These are phyloP conservation scores for Kregervanrija fluxuum DNA, from an alignment of 805 yeast genomes.

Conservation along the genomic window DNA sequence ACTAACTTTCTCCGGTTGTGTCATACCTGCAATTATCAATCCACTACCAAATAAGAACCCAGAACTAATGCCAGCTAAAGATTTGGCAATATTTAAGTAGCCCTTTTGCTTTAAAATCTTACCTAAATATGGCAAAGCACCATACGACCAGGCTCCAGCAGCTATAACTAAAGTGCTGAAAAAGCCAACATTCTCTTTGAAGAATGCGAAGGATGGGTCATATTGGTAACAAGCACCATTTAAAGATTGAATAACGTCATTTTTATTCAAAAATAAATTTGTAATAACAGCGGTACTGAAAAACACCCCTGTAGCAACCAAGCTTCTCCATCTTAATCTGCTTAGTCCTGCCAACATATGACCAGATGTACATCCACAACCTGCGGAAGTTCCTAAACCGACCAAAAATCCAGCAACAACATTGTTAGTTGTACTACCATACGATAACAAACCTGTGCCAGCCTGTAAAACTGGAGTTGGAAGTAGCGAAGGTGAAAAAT, in stretches of 20 bases:
- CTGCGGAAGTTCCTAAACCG: conserved; percentile 42
- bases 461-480: conserved; percentile 6
- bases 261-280: conserved; percentile 7
- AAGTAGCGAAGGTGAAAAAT: conserved; percentile 23
- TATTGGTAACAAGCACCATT: conserved; percentile 13
- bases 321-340: conserved; percentile 35
- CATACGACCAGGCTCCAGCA: conserved; percentile 16
- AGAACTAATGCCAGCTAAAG: conserved; percentile 16
- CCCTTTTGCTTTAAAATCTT: conserved; percentile 1
- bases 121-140: conserved; percentile 22
- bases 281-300: conserved; percentile 27
- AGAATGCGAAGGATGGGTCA: conserved; percentile 14
- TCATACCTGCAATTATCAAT: conserved; percentile 40
- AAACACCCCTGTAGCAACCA: conserved; percentile 38
- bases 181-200: conserved; percentile 9
- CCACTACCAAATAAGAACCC: conserved; percentile 40
- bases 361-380: conserved; percentile 49
- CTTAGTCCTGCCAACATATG: conserved; percentile 48
- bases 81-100: conserved; percentile 3
- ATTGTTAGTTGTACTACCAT: conserved; percentile 1
- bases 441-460: not conserved
- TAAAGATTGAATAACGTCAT: not conserved
- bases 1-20: conserved; percentile 33
- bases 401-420: conserved; percentile 33
- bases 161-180: conserved; percentile 3